A percentile compares a stretch with the other conserved stretches of the same genome.
Conservation (phyloP, 2,329 filamentous ascomycete genomes). For the Venturia nashicola region DNA sequence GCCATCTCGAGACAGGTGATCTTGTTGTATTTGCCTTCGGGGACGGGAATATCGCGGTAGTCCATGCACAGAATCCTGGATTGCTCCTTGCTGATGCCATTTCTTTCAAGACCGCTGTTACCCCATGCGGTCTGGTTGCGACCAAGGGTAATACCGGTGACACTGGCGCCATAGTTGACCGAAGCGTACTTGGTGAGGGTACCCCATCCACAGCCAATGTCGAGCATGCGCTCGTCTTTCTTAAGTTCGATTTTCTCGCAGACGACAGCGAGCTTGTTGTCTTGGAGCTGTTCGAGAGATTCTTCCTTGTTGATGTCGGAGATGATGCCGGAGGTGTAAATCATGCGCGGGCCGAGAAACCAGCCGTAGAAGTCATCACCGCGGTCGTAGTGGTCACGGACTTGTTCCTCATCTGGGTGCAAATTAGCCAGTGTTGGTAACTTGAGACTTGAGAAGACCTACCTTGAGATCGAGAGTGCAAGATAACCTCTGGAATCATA, state of each 20-base stretch:
- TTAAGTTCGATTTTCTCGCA: slow-evolving; percentile 90
- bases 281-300: slow-evolving; percentile 85
- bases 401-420: slow-evolving; percentile 78
- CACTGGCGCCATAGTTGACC: slow-evolving; percentile 76
- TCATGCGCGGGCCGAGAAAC: slow-evolving; percentile 97
- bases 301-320: slow-evolving; percentile 80
- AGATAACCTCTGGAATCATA: slow-evolving; percentile 80
- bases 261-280: slow-evolving; percentile 91
- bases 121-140: slow-evolving; percentile 97
- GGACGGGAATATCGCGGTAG: slow-evolving; percentile 84
- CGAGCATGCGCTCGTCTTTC: slow-evolving; percentile 70
- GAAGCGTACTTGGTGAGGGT: slow-evolving; percentile 89
- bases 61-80: slow-evolving; percentile 91
- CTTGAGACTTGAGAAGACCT: slow-evolving; percentile 16
- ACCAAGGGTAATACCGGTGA: slow-evolving; percentile 84
- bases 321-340: slow-evolving; percentile 94
- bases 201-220: slow-evolving; percentile 97
- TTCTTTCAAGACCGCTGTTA: slow-evolving; percentile 75
- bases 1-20: slow-evolving; percentile 98
- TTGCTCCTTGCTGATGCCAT: slow-evolving; percentile 74
- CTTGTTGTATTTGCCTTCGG: slow-evolving; percentile 73
- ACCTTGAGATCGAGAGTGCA: slow-evolving; percentile 86
- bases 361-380: slow-evolving; percentile 98
- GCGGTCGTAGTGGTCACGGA: slow-evolving; percentile 93
- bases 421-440: slow-evolving; percentile 2